Percentiles rank a stretch among this genome's conserved stretches.
phyloP scores from a whole-genome alignment of 805 yeast species.

The Zygosaccharomyces gambellarensis region DNA sequence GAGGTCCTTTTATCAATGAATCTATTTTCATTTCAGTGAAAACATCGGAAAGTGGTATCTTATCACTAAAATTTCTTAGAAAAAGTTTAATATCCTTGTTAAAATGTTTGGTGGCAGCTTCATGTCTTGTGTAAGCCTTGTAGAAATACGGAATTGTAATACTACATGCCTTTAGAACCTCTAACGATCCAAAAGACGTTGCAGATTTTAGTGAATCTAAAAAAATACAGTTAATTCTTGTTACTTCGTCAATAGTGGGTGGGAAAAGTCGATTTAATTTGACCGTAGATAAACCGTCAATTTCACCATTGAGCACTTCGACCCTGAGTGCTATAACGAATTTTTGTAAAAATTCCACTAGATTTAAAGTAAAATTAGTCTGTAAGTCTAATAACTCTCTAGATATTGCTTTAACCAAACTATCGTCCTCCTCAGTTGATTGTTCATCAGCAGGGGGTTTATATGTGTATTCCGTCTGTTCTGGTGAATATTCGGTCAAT shows the following conservation, averaged over 20 bases:
- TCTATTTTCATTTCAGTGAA: slow-evolving; percentile 52
- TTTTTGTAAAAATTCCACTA: slow-evolving; percentile 73
- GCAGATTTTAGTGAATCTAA: slow-evolving; percentile 71
- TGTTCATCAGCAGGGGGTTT: slow-evolving; percentile 45
- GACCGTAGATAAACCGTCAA: slow-evolving; percentile 52
- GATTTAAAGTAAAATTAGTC: slow-evolving; percentile 62
- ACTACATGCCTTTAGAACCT: slow-evolving; percentile 75
- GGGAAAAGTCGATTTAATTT: slow-evolving; percentile 79
- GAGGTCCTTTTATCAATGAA: slow-evolving; percentile 59
- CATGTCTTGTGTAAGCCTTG: slow-evolving; percentile 89
- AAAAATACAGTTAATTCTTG: slow-evolving; percentile 81
- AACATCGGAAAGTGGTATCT: slow-evolving; percentile 27
- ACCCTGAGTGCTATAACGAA: slow-evolving; percentile 75
- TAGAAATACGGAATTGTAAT: slow-evolving; percentile 83
- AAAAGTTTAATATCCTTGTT: slow-evolving; percentile 42
- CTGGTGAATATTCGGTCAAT: slow-evolving; percentile 85
- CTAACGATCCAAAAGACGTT: slow-evolving; percentile 62
- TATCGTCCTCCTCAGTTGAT: slow-evolving; percentile 13
- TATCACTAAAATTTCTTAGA: slow-evolving; percentile 34
- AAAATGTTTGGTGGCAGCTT: slow-evolving; percentile 79
- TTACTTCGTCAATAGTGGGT: slow-evolving; percentile 91
- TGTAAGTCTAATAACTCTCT: slow-evolving; percentile 68
- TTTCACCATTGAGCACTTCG: slow-evolving; percentile 52
- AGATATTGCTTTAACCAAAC: slow-evolving; percentile 48
- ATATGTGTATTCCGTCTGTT: slow-evolving; percentile 69